Evolutionary conservation across 2,329 filamentous ascomycete species (phyloP).

Genomic region (Bimuria novae-zelandiae): DNA sequence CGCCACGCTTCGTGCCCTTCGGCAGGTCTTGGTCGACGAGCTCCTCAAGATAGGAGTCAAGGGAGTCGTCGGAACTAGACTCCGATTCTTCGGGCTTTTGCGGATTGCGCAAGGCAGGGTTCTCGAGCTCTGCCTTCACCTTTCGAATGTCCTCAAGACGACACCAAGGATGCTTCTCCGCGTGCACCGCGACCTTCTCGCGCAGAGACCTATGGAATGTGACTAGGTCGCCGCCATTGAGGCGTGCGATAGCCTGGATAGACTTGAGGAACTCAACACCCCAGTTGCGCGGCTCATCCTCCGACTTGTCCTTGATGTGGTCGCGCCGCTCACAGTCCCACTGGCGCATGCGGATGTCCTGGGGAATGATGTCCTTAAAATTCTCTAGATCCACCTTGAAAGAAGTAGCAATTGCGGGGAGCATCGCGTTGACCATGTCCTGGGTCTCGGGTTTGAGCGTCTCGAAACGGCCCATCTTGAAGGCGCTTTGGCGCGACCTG

Average conservation of each 20-base stretch:
- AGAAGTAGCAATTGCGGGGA: slow-evolving; percentile 34
- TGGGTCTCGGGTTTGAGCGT: slow-evolving; percentile 38
- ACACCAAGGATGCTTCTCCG: slow-evolving; percentile 38
- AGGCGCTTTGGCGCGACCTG: not conserved
- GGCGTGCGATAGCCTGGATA: slow-evolving; percentile 36
- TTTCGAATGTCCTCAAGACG: slow-evolving; percentile 37
- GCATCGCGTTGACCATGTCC: slow-evolving; percentile 32
- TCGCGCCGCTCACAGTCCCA: slow-evolving; percentile 43
- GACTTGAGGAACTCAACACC: slow-evolving; percentile 44
- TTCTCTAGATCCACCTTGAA: slow-evolving; percentile 23
- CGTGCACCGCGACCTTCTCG: slow-evolving; percentile 30
- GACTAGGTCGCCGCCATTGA: slow-evolving; percentile 30
- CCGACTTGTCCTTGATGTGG: slow-evolving; percentile 38
- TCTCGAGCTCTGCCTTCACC: slow-evolving; percentile 35
- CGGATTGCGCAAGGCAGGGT: slow-evolving; percentile 18
- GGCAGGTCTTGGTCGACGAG: slow-evolving; percentile 31
- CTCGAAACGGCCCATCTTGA: slow-evolving; percentile 37
- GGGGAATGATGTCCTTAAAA: slow-evolving; percentile 35
- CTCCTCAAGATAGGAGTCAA: slow-evolving; percentile 38
- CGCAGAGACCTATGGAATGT: slow-evolving; percentile 33
- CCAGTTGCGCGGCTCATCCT: slow-evolving; percentile 44
- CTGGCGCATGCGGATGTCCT: slow-evolving; percentile 43
- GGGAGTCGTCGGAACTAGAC: slow-evolving; percentile 23
- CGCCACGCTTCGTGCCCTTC: slow-evolving; percentile 24
- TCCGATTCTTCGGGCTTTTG: slow-evolving; percentile 12